Percentiles rank a stretch among this genome's conserved stretches.
Evolutionary conservation across 2,329 filamentous ascomycete genomes (phyloP).

Genomic region (Xylaria polymorpha): DNA sequence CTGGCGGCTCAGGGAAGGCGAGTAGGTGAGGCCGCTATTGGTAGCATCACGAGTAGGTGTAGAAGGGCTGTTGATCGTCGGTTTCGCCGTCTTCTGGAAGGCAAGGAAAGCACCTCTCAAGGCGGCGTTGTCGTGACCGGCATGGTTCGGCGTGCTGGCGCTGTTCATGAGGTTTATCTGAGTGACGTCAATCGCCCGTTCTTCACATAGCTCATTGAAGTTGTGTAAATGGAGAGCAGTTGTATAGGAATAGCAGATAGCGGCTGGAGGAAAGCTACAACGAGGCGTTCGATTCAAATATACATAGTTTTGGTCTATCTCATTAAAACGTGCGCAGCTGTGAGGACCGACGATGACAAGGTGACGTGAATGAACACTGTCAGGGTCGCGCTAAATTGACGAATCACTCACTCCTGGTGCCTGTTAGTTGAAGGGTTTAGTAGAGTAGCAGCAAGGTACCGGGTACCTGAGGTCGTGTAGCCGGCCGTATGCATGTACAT

Average conservation of each 20-base stretch:
- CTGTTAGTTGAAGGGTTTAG: neutral
- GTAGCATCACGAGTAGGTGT: conserved; percentile 23
- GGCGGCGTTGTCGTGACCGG: conserved; percentile 54
- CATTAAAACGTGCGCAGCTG: neutral
- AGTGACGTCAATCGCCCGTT: conserved; percentile 34
- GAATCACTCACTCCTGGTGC: too few relatives aligned
- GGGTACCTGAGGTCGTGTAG: too few relatives aligned
- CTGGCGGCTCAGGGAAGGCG: conserved; percentile 51
- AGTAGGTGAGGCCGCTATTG: conserved; percentile 48
- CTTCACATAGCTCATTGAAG: conserved; percentile 39
- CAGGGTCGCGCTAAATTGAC: neutral
- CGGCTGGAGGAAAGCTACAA: neutral
- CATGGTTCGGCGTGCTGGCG: conserved; percentile 42
- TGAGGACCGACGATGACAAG: conserved; percentile 2
- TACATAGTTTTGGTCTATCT: neutral
- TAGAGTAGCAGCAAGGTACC: neutral
- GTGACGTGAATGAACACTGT: conserved; percentile 26
- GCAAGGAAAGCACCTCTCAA: conserved; percentile 67
- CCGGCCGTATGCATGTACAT: too few relatives aligned
- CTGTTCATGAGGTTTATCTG: conserved; percentile 46
- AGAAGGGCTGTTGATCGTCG: conserved; percentile 33
- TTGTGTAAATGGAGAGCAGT: conserved; percentile 3
- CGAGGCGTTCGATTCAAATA: conserved; percentile 1
- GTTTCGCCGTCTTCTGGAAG: conserved; percentile 56
- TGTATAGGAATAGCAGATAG: neutral